Conservation (phyloP, 805 yeast species). For the Candida verbasci region DNA sequence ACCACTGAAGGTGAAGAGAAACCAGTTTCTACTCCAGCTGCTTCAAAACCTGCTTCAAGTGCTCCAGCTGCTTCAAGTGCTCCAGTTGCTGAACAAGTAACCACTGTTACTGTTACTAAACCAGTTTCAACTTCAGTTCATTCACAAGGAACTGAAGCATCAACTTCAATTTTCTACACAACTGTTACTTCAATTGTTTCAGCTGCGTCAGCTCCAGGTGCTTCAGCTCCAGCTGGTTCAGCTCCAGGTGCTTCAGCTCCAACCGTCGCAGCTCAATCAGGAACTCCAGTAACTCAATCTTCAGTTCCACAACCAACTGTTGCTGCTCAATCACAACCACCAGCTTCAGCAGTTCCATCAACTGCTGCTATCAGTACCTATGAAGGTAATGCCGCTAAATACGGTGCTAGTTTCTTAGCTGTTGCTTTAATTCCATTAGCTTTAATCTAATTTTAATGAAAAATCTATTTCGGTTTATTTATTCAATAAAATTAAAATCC, state of each 20-base stretch:
- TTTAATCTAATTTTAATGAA: slow-evolving; percentile 21
- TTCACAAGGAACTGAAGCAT: slow-evolving; percentile 7
- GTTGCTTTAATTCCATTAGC: slow-evolving; percentile 30
- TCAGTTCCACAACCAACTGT: slow-evolving; percentile 6
- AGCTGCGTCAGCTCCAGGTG: neutral
- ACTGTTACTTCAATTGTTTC: slow-evolving; percentile 7
- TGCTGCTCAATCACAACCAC: neutral
- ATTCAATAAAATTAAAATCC: neutral
- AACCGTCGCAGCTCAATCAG: slow-evolving; percentile 2
- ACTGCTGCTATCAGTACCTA: slow-evolving; percentile 12
- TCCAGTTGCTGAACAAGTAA: neutral
- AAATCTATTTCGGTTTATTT: neutral
- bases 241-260: slow-evolving; percentile 9
- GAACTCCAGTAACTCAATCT: no score
- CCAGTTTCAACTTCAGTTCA: slow-evolving; percentile 6
- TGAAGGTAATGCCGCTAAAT: slow-evolving; percentile 4
- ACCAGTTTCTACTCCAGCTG: slow-evolving; percentile 11
- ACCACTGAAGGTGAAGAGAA: slow-evolving; percentile 11
- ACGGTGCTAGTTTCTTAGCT: slow-evolving; percentile 23
- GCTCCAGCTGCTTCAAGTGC: slow-evolving; percentile 6
- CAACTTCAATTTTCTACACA: slow-evolving; percentile 4
- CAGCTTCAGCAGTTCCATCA: neutral
- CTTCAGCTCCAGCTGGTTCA: slow-evolving; percentile 1
- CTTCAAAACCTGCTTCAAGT: slow-evolving; percentile 7
- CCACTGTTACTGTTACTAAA: neutral